Percentiles rank a stretch among this genome's conserved stretches.
Conservation (phyloP, 768 basidiomycete genomes). For the Hysterangium stoloniferum region DNA sequence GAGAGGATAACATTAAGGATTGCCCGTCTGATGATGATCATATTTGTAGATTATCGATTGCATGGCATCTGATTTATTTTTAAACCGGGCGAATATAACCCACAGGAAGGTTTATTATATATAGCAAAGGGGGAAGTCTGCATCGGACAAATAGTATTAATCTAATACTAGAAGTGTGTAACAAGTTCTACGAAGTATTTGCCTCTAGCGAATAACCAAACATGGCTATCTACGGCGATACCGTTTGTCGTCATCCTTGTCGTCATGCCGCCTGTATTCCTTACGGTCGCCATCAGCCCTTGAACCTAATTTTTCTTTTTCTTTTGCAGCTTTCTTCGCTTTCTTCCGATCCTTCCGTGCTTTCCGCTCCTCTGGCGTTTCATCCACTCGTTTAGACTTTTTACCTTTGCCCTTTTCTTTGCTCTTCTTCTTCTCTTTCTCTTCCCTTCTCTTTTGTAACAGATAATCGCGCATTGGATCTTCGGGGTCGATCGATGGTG, state of each 20-base stretch:
- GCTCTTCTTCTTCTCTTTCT: constrained; percentile 53
- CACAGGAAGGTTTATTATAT: no score
- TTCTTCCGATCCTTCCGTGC: constrained; percentile 69
- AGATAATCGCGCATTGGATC: constrained; percentile 98
- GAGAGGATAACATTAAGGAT: no score
- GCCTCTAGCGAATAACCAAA: no score
- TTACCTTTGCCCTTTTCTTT: constrained; percentile 54
- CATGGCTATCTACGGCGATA: neutral
- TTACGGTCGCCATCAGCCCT: neutral
- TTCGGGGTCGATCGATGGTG: constrained; percentile 78
- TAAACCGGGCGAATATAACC: no score
- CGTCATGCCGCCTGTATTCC: constrained; percentile 11
- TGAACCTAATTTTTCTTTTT: neutral
- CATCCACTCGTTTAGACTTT: constrained; percentile 53
- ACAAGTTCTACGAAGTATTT: no score
- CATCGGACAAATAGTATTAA: no score
- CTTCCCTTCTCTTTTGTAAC: constrained; percentile 63
- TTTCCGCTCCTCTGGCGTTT: constrained; percentile 72
- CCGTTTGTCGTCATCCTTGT: neutral
- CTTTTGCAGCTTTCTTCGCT: constrained; percentile 54
- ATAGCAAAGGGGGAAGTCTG: no score
- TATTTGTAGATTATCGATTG: no score
- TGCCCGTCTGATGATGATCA: no score
- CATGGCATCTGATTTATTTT: no score
- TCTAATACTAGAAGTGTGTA: no score